Percentiles rank a stretch among this genome's conserved stretches.
Conservation (phyloP, 441 rosid species). For the Isatis lusitanica region DNA sequence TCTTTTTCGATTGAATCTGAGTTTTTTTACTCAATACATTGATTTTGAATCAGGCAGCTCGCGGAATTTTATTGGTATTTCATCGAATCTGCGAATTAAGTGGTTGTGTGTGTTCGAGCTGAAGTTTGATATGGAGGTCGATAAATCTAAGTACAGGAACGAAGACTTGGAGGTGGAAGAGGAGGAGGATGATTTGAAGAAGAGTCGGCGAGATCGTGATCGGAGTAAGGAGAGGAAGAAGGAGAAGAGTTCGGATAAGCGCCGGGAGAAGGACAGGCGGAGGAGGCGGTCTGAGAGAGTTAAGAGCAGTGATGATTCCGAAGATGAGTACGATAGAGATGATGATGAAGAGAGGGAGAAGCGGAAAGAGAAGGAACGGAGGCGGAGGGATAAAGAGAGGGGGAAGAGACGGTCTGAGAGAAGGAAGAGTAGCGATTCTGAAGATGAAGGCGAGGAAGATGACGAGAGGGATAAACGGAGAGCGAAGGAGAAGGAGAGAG, state of each 20-base stretch:
- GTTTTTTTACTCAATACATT: neutral
- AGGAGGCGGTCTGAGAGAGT: slow-evolving; percentile 50
- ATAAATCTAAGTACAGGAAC: neutral
- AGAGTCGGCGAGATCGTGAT: slow-evolving; percentile 46
- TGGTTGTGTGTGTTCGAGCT: slow-evolving; percentile 1
- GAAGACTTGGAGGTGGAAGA: slow-evolving; percentile 28
- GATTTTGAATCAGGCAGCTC: slow-evolving; percentile 21
- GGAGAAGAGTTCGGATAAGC: slow-evolving; percentile 43
- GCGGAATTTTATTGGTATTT: neutral
- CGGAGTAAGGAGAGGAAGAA: slow-evolving; percentile 43
- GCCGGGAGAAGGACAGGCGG: slow-evolving; percentile 51
- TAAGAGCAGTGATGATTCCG: slow-evolving; percentile 42
- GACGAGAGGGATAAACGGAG: slow-evolving; percentile 43
- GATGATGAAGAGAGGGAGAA: slow-evolving; percentile 46
- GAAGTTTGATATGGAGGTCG: slow-evolving; percentile 29
- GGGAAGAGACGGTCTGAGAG: slow-evolving; percentile 46
- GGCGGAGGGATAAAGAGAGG: slow-evolving; percentile 48
- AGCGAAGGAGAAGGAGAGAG: slow-evolving; percentile 38
- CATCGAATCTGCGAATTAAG: neutral
- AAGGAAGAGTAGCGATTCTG: slow-evolving; percentile 40
- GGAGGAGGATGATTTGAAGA: slow-evolving; percentile 37
- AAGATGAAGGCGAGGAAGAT: slow-evolving; percentile 24
- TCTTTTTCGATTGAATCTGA: neutral
- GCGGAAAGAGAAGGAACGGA: slow-evolving; percentile 38
- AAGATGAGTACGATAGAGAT: slow-evolving; percentile 31